A percentile compares a stretch with the other conserved stretches of the same genome.
Evolutionary conservation across 805 yeast species (phyloP).

Genomic region (Tetrapisispora iriomotensis): DNA sequence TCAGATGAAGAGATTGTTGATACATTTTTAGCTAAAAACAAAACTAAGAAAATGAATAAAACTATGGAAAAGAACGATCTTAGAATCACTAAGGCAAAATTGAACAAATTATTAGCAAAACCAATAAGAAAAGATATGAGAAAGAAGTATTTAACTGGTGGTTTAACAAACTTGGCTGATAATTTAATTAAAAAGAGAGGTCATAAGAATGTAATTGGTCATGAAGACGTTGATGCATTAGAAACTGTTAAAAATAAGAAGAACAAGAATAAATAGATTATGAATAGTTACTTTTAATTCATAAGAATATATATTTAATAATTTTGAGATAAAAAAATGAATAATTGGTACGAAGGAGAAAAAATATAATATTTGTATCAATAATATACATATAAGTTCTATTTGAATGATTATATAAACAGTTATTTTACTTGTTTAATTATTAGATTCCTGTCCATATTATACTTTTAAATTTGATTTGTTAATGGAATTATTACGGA

Average conservation of each 20-base stretch:
- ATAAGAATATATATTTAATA: too few relatives aligned
- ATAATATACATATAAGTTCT: too few relatives aligned
- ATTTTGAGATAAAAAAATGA: too few relatives aligned
- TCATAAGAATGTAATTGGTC: slow-evolving; percentile 62
- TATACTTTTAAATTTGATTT: too few relatives aligned
- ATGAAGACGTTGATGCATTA: slow-evolving; percentile 56
- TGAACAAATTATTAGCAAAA: slow-evolving; percentile 40
- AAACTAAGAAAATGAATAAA: slow-evolving; percentile 44
- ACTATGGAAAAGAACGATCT: slow-evolving; percentile 43
- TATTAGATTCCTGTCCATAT: too few relatives aligned
- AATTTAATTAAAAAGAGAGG: slow-evolving; percentile 58
- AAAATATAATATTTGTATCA: too few relatives aligned
- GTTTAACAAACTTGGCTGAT: slow-evolving; percentile 68
- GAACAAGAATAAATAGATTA: slow-evolving; percentile 4
- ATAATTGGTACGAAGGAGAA: too few relatives aligned
- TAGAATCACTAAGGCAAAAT: slow-evolving; percentile 38
- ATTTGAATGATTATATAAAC: too few relatives aligned
- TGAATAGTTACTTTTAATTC: neutral
- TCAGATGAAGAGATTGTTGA: slow-evolving; percentile 43
- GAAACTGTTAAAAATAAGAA: slow-evolving; percentile 40
- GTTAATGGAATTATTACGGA: too few relatives aligned
- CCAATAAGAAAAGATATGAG: slow-evolving; percentile 57
- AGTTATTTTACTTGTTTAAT: too few relatives aligned
- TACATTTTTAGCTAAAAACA: slow-evolving; percentile 45
- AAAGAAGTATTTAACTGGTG: slow-evolving; percentile 71